Base-by-base conservation (phyloP, 164 flowering plant species). In the Akebia trifoliata region DNA sequence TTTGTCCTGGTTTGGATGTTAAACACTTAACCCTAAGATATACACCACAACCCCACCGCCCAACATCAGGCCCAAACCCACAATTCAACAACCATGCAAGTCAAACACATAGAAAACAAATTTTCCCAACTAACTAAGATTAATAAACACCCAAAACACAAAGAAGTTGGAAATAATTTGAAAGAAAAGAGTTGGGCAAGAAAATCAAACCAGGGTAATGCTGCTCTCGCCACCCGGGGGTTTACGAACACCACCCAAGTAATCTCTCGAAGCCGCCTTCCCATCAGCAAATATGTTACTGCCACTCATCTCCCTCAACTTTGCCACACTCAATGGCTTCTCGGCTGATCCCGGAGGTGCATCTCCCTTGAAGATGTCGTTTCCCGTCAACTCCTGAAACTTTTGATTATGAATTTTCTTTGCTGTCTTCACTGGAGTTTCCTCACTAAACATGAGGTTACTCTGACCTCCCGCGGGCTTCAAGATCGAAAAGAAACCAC, bases 151-250 rank as follows among this genome's bases (percentile, higher is more conserved):
- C n/a, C 18, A 45, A 45, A 45, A 8, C 28, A 22, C 12, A 4
- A 45, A 42, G 2, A 29, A 21, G 24, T 45, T 10, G 28, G 9
- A 45, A 45, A 9, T 21, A 22, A 4, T 4, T 45, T 2, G 50
- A 45, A 45, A 1, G 11, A 42, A 18, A 1, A 42, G 46, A 42
- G 20, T n/a, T n/a, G 3, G 20, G 6, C 7, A 46, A 37, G 64
- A 42, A 44, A 84, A 72, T 77, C 64, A 90, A 67, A 87, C 83
- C 78, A 90, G 61, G 9, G 93, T 75, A 50, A 90, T 85, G 85
- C 87, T 90, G 87, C 97, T 90, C 59, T 82, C 90, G 0, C 97
- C 97, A 51, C 95, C 97, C 4, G 97, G 97, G 24, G 97, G 97
- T 67, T 90, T 78, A 70, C 97, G 95, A 20, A 83, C 88, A 3